phyloP scores from a whole-genome alignment of 345 rosid genomes.

The Lagerstroemia speciosa region DNA sequence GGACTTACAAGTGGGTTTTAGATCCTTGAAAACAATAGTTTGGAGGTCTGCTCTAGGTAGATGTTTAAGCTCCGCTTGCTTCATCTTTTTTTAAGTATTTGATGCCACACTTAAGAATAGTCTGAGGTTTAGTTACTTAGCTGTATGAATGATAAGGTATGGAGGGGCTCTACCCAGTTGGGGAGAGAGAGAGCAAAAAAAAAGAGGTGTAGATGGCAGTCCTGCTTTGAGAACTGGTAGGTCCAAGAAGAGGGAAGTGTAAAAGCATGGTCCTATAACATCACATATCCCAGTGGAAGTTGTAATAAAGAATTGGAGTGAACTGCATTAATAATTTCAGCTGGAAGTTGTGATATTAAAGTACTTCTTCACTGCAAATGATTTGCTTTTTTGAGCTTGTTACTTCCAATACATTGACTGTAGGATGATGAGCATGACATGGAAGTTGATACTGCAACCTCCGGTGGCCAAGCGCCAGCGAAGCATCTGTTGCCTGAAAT shows the following conservation, averaged over 20 bases:
- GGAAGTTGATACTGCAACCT: slow-evolving; percentile 82
- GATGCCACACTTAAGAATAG: not conserved
- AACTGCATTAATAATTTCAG: not conserved
- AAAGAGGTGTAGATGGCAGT: not conserved
- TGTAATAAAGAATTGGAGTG: not conserved
- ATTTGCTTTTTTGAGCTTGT: not conserved
- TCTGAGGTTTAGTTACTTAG: not conserved
- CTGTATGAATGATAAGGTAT: not conserved
- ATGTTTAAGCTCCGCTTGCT: not conserved
- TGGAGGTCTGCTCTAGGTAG: not conserved
- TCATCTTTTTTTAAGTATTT: not conserved
- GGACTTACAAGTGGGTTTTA: not conserved
- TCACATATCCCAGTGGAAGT: not conserved
- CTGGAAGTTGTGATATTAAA: not conserved
- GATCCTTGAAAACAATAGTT: not conserved
- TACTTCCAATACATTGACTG: not conserved
- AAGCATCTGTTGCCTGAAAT: slow-evolving; percentile 64
- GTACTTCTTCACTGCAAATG: not conserved
- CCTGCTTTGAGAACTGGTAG: not conserved
- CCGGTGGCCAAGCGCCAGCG: slow-evolving; percentile 34
- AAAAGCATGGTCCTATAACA: not conserved
- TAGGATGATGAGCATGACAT: slow-evolving; percentile 72
- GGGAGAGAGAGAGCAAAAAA: not conserved
- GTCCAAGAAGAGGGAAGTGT: not conserved
- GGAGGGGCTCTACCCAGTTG: not conserved